Evolutionary conservation across 2,329 filamentous ascomycete genomes (phyloP).

Genomic region (Purpureocillium takamizusanense): DNA sequence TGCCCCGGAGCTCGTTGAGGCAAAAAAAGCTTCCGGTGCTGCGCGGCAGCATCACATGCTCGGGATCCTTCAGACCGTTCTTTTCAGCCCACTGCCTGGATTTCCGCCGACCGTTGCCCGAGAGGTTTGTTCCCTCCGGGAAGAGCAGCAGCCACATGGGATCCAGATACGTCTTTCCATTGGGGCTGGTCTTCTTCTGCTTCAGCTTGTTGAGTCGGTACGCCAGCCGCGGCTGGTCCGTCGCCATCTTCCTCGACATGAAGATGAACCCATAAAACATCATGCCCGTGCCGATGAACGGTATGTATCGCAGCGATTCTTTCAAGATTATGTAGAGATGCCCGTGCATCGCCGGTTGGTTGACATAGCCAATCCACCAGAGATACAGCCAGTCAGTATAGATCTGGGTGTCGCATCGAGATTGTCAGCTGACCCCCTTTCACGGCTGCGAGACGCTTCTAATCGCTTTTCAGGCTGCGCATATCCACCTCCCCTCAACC

Average conservation of each 20-base stretch:
- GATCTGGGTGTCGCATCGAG: conserved; percentile 35
- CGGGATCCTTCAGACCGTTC: conserved; percentile 59
- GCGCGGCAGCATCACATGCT: conserved; percentile 67
- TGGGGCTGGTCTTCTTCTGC: conserved; percentile 41
- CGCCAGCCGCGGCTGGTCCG: conserved; percentile 67
- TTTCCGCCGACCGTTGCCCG: conserved; percentile 57
- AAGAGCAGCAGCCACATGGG: conserved; percentile 91
- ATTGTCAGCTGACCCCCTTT: conserved; percentile 7
- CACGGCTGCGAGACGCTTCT: no score
- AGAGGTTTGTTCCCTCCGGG: conserved; percentile 79
- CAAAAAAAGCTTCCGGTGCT: conserved; percentile 77
- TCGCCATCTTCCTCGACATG: conserved; percentile 80
- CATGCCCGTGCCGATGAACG: conserved; percentile 71
- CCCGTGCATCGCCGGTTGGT: conserved; percentile 66
- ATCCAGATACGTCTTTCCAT: conserved; percentile 48
- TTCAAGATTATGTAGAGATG: conserved; percentile 87
- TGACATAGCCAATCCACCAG: conserved; percentile 89
- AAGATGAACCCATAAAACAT: conserved; percentile 88
- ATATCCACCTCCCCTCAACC: no score
- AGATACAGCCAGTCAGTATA: conserved; percentile 91
- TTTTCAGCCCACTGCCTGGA: conserved; percentile 72
- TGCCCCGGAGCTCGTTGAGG: conserved; percentile 62
- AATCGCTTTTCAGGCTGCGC: no score
- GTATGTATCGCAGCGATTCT: conserved; percentile 74
- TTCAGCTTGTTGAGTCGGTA: conserved; percentile 65